Conservation (phyloP, 768 basidiomycete species). For the Termitomyces sp. region DNA sequence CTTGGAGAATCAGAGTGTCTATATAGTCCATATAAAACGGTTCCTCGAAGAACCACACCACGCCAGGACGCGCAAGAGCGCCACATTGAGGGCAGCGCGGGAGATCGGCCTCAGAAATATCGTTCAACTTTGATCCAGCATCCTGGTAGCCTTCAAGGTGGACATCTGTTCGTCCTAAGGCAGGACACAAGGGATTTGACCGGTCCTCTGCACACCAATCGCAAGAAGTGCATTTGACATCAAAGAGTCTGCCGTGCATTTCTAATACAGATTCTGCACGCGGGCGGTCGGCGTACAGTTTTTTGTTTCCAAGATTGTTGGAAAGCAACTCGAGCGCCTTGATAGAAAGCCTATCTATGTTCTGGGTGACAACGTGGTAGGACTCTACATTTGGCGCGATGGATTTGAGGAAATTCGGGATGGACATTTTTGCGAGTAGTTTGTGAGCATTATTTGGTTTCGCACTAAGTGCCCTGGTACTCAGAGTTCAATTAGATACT, state of each 20-base stretch:
- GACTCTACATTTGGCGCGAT: conserved; percentile 33
- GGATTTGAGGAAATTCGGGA: conserved; percentile 27
- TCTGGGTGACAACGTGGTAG: conserved; percentile 54
- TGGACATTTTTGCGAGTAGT: conserved; percentile 40
- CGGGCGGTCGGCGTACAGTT: not conserved
- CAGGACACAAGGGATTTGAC: not conserved
- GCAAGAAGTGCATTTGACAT: not conserved
- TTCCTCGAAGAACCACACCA: conserved; percentile 38
- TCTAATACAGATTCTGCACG: conserved; percentile 1
- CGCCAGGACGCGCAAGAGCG: conserved; percentile 27
- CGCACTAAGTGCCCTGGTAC: too few species aligned
- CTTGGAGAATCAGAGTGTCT: conserved; percentile 18
- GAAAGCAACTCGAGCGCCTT: not conserved
- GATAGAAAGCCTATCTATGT: conserved; percentile 39
- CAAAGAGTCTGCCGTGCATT: not conserved
- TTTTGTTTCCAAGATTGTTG: not conserved
- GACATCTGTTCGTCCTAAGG: not conserved
- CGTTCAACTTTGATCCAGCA: conserved; percentile 4
- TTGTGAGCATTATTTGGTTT: conserved; percentile 51
- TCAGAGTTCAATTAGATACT: too few species aligned
- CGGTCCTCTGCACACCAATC: not conserved
- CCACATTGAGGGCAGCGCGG: conserved; percentile 25
- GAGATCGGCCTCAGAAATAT: conserved; percentile 19
- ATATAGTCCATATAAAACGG: conserved; percentile 14
- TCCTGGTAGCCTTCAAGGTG: not conserved